phyloP scores from a whole-genome alignment of 176 grass and related monocot genomes.

The Avena eriantha region DNA sequence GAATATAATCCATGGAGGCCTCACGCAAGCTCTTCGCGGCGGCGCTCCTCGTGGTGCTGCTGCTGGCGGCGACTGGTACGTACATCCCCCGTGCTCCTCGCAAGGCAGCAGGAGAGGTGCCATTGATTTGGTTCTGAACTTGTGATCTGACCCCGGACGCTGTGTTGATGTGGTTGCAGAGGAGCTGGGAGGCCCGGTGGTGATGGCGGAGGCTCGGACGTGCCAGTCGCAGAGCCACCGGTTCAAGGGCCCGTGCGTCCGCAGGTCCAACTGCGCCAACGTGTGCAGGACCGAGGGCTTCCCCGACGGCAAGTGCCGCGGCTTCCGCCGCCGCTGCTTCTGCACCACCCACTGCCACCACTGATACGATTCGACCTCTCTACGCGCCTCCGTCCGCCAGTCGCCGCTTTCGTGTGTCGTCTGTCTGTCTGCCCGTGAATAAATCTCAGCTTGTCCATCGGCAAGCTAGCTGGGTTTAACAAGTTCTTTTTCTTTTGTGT shows the following conservation, averaged over 20 bases:
- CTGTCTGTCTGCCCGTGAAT: background rate
- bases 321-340: slow-evolving; percentile 71
- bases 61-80: slow-evolving; percentile 49
- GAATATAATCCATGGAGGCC: slow-evolving; percentile 35
- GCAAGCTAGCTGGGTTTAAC: background rate
- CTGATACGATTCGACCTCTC: background rate
- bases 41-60: slow-evolving; percentile 34
- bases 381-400: background rate
- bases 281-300: slow-evolving; percentile 86
- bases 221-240: slow-evolving; percentile 76
- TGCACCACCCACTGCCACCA: slow-evolving; percentile 56
- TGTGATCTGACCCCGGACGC: background rate
- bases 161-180: background rate
- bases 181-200: slow-evolving; percentile 49
- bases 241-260: slow-evolving; percentile 69
- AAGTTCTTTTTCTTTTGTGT: background rate
- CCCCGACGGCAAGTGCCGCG: slow-evolving; percentile 59
- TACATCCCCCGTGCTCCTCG: no score
- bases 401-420: background rate
- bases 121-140: background rate
- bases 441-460: background rate
- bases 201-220: slow-evolving; percentile 61
- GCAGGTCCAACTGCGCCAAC: slow-evolving; percentile 58
- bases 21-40: slow-evolving; percentile 44
- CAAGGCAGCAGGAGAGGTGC: background rate